Base-by-base conservation (phyloP, 805 yeast genomes). In the Candida multigemmis region DNA sequence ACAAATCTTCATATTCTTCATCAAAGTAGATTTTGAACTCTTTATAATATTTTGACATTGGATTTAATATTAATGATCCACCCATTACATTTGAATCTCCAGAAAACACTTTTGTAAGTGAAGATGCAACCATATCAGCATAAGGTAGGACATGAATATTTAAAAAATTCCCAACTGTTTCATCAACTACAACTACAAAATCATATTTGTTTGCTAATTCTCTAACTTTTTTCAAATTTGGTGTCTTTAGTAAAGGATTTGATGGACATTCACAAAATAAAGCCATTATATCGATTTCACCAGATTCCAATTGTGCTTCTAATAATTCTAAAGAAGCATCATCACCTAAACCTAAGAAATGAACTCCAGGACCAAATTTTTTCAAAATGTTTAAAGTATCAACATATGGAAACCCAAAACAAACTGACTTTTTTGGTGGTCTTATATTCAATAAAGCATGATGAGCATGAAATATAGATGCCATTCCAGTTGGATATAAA, bases 11-110 rank as follows among this genome's bases (percentile, higher is more conserved):
- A 48, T 69, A 84, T 24, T 66, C 65, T 6, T 61, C 57, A 30
- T 65, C 42, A 38, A 75, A 60, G 39, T 66, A 66, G 21, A 48
- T 31, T 44, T 76, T 76, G 31, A 83, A 65, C 30, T 28, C 33
- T 3, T 39, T 31, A 56, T 71, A 86, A 35, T 43, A 52, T 22
- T 50, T 54, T 6, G 87, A 67, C 5, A 60, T 42, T 4, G 87
- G 80, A 46, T 89, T 91, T 41, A 91, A 56, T 5, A 85, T 76
- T 35, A 87, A 52, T 8, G 89, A 76, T 3, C 98, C 98, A 1
- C 86, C 96, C 89, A 89, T 82, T 27, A 89, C 96, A 45, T 89
- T 86, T 17, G 94, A 79, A 49, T 85, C 96, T 14, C 97, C 96
- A 19, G 89, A 77, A 48, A 91, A 91, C 11, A 87, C 81, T 50